phyloP scores from a whole-genome alignment of 2,329 filamentous ascomycete genomes.

The Fusarium albidum region DNA sequence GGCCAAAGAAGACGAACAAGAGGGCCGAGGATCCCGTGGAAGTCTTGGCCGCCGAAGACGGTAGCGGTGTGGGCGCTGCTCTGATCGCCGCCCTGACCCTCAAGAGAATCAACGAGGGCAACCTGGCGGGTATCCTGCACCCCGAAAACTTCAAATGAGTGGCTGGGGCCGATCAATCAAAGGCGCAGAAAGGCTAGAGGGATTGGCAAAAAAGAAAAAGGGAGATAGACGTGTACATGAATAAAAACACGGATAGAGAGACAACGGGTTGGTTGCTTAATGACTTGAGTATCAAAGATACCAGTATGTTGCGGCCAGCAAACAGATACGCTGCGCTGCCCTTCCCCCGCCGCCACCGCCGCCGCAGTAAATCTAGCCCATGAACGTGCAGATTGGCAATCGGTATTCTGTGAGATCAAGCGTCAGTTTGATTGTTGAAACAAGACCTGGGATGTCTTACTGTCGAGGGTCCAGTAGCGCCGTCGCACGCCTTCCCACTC shows the following conservation, averaged over 20 bases:
- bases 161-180: slow-evolving; percentile 5
- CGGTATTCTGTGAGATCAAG: slow-evolving; percentile 65
- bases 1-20: slow-evolving; percentile 73
- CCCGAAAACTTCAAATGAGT: slow-evolving; percentile 65
- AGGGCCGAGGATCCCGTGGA: slow-evolving; percentile 87
- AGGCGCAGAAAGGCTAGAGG: slow-evolving; percentile 25
- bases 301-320: slow-evolving; percentile 15
- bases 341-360: slow-evolving; percentile 1
- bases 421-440: slow-evolving; percentile 25
- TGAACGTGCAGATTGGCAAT: slow-evolving; percentile 77
- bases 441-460: slow-evolving; percentile 50
- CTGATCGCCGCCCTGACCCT: slow-evolving; percentile 82
- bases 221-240: slow-evolving; percentile 34
- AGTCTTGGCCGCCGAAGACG: slow-evolving; percentile 91
- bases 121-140: slow-evolving; percentile 70
- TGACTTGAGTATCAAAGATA: slow-evolving; percentile 15
- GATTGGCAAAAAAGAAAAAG: slow-evolving; percentile 36
- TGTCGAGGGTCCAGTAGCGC: slow-evolving; percentile 88
- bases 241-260: slow-evolving; percentile 24
- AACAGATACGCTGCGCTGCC: too few species aligned
- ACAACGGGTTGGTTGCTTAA: slow-evolving; percentile 19
- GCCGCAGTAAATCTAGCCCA: slow-evolving; percentile 59
- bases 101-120: slow-evolving; percentile 70
- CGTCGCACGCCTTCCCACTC: slow-evolving; percentile 91
- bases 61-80: slow-evolving; percentile 95